Conservation (phyloP, 78 protist genomes). For the Emiliania huxleyi region DNA sequence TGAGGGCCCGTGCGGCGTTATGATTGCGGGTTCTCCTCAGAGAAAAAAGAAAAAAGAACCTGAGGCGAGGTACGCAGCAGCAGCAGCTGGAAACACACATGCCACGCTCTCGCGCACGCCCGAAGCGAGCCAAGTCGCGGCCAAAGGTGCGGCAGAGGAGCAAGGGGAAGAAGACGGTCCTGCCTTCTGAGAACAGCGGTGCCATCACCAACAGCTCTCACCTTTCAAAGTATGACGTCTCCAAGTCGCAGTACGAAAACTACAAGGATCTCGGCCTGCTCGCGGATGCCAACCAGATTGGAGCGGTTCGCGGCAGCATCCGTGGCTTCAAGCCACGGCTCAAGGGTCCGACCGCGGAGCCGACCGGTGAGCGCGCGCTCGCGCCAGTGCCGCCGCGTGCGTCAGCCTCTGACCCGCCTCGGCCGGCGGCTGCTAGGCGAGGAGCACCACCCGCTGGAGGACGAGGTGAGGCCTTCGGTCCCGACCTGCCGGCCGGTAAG, state of each 20-base stretch:
- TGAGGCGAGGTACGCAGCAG: too few species aligned
- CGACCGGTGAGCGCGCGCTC: neutral
- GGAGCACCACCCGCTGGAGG: neutral
- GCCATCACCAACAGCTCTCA: neutral
- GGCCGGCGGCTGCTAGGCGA: too few species aligned
- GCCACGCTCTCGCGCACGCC: neutral
- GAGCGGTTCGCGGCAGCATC: neutral
- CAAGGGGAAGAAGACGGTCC: neutral
- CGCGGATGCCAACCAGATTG: conserved; percentile 6
- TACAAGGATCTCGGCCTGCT: neutral
- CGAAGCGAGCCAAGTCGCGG: neutral
- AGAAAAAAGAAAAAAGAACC: too few species aligned
- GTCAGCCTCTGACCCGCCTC: too few species aligned
- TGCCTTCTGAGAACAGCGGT: neutral
- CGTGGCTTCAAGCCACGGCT: neutral
- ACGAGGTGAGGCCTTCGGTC: neutral
- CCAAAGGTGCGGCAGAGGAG: neutral
- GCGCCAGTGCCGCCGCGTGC: too few species aligned
- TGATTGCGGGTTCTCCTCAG: too few species aligned
- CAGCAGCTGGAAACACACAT: too few species aligned
- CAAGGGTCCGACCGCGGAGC: neutral
- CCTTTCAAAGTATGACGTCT: neutral
- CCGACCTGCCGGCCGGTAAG: too few species aligned
- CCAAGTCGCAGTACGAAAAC: neutral
- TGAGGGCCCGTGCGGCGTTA: too few species aligned